These are phyloP conservation scores for Leccinellum rugosiceps DNA, from an alignment of 768 basidiomycete species.

Conservation along the genomic window DNA sequence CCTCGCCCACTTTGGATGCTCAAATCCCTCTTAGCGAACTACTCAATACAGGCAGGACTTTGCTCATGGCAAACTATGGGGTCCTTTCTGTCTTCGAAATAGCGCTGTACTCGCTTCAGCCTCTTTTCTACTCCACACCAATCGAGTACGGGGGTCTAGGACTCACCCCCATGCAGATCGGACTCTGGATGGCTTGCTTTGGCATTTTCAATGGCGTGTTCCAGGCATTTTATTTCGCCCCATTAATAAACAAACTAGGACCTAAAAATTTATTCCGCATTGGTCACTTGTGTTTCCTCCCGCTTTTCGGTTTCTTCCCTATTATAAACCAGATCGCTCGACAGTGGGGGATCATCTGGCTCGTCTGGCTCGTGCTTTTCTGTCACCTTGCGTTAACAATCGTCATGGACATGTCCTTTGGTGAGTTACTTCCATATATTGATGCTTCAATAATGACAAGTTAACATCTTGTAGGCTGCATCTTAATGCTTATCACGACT, in stretches of 20 bases:
- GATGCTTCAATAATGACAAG: conserved; percentile 3
- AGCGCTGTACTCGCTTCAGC: conserved; percentile 32
- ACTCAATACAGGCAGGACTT: conserved; percentile 25
- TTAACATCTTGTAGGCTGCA: conserved; percentile 43
- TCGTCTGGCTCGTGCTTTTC: conserved; percentile 28
- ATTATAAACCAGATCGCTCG: conserved; percentile 27
- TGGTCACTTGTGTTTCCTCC: conserved; percentile 27
- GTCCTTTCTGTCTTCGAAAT: conserved; percentile 37
- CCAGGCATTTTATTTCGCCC: conserved; percentile 34
- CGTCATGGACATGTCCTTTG: conserved; percentile 32
- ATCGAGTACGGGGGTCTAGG: conserved; percentile 37
- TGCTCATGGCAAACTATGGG: conserved; percentile 38
- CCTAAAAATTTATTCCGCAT: conserved; percentile 29
- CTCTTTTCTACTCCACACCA: conserved; percentile 39
- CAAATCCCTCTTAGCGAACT: conserved; percentile 28
- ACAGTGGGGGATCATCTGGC: conserved; percentile 19
- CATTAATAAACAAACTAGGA: conserved; percentile 29
- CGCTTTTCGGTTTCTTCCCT: conserved; percentile 33
- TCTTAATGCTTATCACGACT: conserved; percentile 67
- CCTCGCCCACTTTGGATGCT: conserved; percentile 4
- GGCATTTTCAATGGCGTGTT: conserved; percentile 32
- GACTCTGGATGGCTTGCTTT: conserved; percentile 33
- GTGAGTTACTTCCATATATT: conserved; percentile 18
- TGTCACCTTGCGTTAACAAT: conserved; percentile 22
- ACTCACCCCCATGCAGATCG: conserved; percentile 35